A percentile compares a stretch with the other conserved stretches of the same genome.
Conservation (phyloP, 805 yeast genomes). For the Naumovozyma dairenensis region DNA sequence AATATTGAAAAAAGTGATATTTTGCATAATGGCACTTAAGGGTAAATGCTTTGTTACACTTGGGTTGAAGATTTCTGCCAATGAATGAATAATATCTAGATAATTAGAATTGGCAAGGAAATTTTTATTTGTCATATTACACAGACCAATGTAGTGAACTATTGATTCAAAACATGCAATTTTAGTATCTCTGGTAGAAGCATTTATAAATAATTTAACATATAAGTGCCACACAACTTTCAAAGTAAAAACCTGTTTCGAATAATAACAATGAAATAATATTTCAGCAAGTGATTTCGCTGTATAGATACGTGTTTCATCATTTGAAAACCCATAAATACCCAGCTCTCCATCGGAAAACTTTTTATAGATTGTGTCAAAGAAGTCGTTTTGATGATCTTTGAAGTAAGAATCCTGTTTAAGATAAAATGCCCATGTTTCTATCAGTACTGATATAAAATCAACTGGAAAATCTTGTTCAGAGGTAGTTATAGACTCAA, state of each 20-base stretch:
- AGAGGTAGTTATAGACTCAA: conserved; percentile 15
- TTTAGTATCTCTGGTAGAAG: conserved; percentile 19
- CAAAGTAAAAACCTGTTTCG: conserved; percentile 10
- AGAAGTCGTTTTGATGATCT: conserved; percentile 13
- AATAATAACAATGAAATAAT: conserved; percentile 20
- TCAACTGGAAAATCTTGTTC: conserved; percentile 20
- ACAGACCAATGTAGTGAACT: conserved; percentile 27
- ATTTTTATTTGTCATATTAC: conserved; percentile 17
- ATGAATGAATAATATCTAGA: conserved; percentile 15
- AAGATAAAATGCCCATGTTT: conserved; percentile 16
- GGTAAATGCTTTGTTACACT: conserved; percentile 12
- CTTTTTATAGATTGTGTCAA: conserved; percentile 11
- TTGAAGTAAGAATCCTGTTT: conserved; percentile 16
- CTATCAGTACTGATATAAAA: conserved; percentile 20
- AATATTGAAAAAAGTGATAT: conserved; percentile 16
- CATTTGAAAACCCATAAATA: conserved; percentile 23
- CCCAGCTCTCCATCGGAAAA: conserved; percentile 21
- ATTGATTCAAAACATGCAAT: conserved; percentile 31
- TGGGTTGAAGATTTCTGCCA: conserved; percentile 24
- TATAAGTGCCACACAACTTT: conserved; percentile 18
- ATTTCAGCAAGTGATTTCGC: conserved; percentile 32
- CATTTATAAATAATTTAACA: conserved; percentile 12
- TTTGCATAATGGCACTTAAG: conserved; percentile 16
- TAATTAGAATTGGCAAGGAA: conserved; percentile 23
- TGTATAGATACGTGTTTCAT: conserved; percentile 19